phyloP scores from a whole-genome alignment of 2,329 filamentous ascomycete species.

The Fusarium pininemorale region DNA sequence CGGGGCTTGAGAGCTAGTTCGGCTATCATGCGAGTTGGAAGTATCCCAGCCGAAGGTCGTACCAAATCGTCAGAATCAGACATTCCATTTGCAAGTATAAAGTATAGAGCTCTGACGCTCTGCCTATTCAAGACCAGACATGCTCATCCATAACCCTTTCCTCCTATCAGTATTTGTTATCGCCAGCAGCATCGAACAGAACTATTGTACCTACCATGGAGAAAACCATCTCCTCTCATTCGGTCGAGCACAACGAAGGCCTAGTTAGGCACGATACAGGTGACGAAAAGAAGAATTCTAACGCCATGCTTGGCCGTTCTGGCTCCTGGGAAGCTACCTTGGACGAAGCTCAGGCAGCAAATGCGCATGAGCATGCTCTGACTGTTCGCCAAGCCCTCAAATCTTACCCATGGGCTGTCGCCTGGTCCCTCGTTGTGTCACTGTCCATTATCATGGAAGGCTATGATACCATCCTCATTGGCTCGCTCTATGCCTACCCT shows the following conservation, averaged over 20 bases:
- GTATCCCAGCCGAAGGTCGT: fast-evolving
- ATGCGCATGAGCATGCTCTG: neutral
- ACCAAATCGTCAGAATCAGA: too few species aligned
- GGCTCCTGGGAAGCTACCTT: neutral
- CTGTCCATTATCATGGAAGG: neutral
- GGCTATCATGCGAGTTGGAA: neutral
- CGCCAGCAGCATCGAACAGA: neutral
- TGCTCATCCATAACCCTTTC: fast-evolving
- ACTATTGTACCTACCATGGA: neutral
- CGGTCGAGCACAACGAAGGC: neutral
- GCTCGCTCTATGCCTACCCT: neutral
- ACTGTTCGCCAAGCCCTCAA: neutral
- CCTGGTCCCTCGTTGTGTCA: neutral
- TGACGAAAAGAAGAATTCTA: fast-evolving
- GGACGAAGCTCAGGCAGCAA: neutral
- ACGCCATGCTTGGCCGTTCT: fast-evolving
- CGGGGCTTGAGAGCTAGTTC: neutral
- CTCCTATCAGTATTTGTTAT: neutral
- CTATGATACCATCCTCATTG: neutral
- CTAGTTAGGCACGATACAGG: neutral
- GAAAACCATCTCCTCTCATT: neutral
- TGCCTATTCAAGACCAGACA: fast-evolving
- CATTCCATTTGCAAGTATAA: neutral
- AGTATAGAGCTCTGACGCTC: neutral
- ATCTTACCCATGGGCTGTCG: neutral